phyloP scores from a whole-genome alignment of 495 filamentous ascomycete species.

The Aspergillus cristatus region DNA sequence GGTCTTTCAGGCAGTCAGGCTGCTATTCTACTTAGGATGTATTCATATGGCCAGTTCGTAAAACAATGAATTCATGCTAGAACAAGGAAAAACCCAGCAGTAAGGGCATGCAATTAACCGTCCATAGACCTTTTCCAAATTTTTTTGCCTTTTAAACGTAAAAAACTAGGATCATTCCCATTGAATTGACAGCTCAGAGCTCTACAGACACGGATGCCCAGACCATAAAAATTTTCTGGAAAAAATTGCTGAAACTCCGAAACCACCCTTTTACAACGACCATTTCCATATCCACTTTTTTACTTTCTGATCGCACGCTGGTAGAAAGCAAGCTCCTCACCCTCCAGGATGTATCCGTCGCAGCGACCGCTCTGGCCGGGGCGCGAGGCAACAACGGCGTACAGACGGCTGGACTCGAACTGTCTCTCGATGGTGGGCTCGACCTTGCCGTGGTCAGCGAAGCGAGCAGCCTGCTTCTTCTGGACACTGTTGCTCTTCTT shows the following conservation, averaged over 20 bases:
- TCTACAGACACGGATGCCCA: constrained; percentile 37
- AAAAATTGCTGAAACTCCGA: constrained; percentile 42
- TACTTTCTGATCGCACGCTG: constrained; percentile 97
- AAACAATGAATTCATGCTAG: too few species aligned
- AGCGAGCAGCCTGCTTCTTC: constrained; percentile 90
- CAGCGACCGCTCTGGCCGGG: constrained; percentile 93
- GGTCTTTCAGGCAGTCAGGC: too few species aligned
- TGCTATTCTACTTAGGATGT: too few species aligned
- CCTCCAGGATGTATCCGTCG: constrained; percentile 98
- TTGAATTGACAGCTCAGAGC: constrained; percentile 35
- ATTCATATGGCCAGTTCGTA: too few species aligned
- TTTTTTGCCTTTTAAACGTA: too few species aligned
- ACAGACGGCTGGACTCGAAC: constrained; percentile 96
- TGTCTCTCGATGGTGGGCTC: constrained; percentile 88
- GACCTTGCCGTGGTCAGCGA: constrained; percentile 77
- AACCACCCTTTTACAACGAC: constrained; percentile 31
- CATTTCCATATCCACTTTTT: constrained; percentile 25
- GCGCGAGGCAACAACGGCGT: constrained; percentile 80
- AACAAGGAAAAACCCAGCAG: too few species aligned
- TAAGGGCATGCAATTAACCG: too few species aligned
- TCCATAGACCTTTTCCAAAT: too few species aligned
- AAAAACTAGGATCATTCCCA: constrained; percentile 26
- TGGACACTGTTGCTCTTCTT: constrained; percentile 90
- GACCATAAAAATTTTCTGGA: constrained; percentile 33
- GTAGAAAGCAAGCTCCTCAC: constrained; percentile 99